These are phyloP conservation scores for Gaultheria prostrata DNA, from an alignment of 148 eudicot species.

Conservation along the genomic window DNA sequence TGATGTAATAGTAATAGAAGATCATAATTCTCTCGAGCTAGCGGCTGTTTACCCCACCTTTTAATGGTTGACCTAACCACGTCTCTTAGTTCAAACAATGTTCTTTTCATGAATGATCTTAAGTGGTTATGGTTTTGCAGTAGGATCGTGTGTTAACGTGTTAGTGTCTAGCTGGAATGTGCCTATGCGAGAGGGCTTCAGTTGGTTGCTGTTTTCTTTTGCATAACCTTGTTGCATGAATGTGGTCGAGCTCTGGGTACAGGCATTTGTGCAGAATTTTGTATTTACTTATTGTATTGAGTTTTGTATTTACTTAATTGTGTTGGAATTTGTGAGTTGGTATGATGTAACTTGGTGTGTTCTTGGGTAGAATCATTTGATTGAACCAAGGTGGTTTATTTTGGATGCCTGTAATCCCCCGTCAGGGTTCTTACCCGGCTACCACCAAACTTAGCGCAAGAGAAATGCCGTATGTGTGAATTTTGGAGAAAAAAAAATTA, in stretches of 20 bases:
- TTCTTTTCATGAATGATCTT: neutral
- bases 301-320: neutral
- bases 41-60: neutral
- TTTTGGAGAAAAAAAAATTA: neutral
- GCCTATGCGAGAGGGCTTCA: neutral
- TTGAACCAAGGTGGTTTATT: neutral
- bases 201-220: neutral
- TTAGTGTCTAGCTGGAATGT: neutral
- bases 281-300: neutral
- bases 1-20: neutral
- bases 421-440: neutral
- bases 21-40: neutral
- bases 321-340: neutral
- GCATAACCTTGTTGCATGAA: neutral
- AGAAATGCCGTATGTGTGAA: neutral
- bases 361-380: neutral
- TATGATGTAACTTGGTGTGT: neutral
- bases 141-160: neutral
- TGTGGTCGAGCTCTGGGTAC: neutral
- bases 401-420: neutral
- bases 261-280: neutral
- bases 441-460: neutral
- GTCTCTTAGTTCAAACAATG: neutral
- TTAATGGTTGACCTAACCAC: neutral
- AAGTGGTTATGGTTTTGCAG: neutral